Evolutionary conservation across 371 early-diverging fungal genomes (phyloP), one percentile per base, ranked within the genome.

Genomic region (Cokeromyces recurvatus): DNA sequence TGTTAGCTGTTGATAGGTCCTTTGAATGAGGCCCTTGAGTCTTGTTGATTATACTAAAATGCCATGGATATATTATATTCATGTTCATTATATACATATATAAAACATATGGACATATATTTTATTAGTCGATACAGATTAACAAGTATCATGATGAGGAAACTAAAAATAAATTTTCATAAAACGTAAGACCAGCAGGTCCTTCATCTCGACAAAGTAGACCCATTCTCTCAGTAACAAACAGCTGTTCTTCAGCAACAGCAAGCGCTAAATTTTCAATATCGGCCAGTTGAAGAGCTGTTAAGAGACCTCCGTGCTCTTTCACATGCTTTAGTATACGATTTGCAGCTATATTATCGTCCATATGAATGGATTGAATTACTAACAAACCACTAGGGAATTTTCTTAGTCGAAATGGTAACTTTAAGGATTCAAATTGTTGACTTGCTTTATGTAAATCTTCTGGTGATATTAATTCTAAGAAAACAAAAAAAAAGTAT

Each of bases 161-260:
- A 22, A 44, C 17, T 9, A 52, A 43, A 48, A 82, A 74, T 23
- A 81, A 38, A 54, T 94, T 94, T 38, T 81, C 83, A 55, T 88
- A 92, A 64, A 88, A 95, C 16, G 82, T 67, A 29, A 93, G 52
- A 0, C 93, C 92, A 51, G 87, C 82, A 1, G 90, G 79, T 2
- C 84, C 84, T 46, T 93, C 90, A 60, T 95, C 95, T 38, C 92
- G 78, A 59, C 95, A 95, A 14, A 92, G 59, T 19, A 80, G 63
- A 0, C 90, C 92, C 37, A 76, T 74, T 16, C 66, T 74, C 64
- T 93, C 95, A 6, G 90, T 73, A 54, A 88, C 86, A 60, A 78
- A 54, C 34, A 94, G 71, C 57, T 90, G 86, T 53, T 92, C 95
- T 20, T 68, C 61, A 2, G 86, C 85, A 15, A 91, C 73, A 3